phyloP scores from a whole-genome alignment of 2,329 filamentous ascomycete genomes.

The Trichocomaceae sp. region DNA sequence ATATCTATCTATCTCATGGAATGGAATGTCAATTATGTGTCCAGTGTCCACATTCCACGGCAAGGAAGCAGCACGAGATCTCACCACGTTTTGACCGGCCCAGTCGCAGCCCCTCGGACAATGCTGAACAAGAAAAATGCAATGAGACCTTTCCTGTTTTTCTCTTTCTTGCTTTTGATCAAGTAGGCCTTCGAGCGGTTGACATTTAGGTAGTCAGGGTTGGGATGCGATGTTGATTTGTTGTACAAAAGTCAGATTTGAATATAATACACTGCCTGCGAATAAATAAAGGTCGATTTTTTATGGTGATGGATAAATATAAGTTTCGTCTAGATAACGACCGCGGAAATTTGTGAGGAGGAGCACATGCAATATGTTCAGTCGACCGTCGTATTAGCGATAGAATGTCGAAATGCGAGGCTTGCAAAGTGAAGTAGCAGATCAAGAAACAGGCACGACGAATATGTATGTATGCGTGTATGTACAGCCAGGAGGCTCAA shows the following conservation, averaged over 20 bases:
- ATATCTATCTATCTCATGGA: neutral
- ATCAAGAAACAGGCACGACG: neutral
- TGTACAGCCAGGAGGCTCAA: constrained; percentile 3
- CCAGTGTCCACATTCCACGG: constrained; percentile 13
- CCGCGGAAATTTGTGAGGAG: neutral
- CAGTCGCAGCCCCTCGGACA: neutral
- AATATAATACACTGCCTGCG: neutral
- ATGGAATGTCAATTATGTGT: constrained; percentile 11
- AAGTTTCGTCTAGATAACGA: neutral
- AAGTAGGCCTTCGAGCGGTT: neutral
- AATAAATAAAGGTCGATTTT: neutral
- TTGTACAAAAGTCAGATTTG: neutral
- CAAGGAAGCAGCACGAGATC: neutral
- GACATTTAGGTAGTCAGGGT: neutral
- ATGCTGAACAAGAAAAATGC: neutral
- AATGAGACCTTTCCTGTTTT: neutral
- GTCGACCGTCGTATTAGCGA: neutral
- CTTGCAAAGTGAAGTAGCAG: neutral
- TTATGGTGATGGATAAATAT: neutral
- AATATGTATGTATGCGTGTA: neutral
- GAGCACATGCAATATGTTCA: neutral
- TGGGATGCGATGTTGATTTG: neutral
- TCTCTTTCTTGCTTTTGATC: neutral
- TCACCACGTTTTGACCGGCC: constrained; percentile 9
- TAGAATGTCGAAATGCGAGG: neutral